Evolutionary conservation across 202 grass and related monocot genomes (phyloP).

Genomic region (Setaria italica): DNA sequence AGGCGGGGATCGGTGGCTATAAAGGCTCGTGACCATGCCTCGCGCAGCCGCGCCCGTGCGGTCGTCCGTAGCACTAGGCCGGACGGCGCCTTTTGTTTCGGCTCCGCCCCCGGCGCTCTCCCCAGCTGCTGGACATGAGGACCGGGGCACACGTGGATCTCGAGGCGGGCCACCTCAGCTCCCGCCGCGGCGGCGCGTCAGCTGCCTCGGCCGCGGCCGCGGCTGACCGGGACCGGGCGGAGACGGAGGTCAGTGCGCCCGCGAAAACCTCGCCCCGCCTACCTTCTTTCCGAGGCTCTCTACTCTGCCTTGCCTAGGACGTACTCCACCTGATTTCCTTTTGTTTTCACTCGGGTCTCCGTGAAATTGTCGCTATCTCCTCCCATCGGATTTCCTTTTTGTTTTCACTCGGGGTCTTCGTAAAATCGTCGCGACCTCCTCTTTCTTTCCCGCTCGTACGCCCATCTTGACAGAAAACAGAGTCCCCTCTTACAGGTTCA

Average conservation of each 20-base stretch:
- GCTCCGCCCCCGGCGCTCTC: neutral
- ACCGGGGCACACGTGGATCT: conserved; percentile 15
- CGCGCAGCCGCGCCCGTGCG: neutral
- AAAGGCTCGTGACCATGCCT: neutral
- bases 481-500: too few species aligned
- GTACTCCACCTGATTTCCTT: neutral
- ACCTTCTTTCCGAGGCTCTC: neutral
- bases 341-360: neutral
- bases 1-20: neutral
- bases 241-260: conserved; percentile 36
- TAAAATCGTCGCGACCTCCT: neutral
- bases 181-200: neutral
- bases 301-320: neutral
- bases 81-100: neutral
- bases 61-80: neutral
- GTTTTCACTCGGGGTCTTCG: too few species aligned
- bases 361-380: neutral
- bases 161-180: neutral
- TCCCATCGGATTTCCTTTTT: neutral
- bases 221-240: neutral
- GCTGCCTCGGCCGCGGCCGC: neutral
- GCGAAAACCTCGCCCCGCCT: neutral
- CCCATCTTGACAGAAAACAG: neutral
- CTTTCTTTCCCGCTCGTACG: neutral
- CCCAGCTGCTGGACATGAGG: neutral